Conservation (phyloP, 148 eudicot genomes). For the Silene uniflora region DNA sequence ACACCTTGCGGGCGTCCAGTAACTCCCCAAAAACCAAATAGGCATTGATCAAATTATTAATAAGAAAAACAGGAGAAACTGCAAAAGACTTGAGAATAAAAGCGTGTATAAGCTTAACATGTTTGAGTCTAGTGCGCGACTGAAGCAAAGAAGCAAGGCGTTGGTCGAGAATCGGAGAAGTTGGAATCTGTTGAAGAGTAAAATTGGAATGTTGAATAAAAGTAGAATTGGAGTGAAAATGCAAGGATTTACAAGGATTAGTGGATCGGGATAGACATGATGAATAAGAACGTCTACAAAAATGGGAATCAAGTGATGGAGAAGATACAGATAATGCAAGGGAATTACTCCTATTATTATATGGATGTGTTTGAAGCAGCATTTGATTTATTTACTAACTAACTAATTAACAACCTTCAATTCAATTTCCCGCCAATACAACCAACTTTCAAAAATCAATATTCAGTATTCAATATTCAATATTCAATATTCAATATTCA, state of each 20-base stretch:
- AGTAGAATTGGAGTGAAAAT: background rate
- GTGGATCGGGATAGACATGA: conserved; percentile 9
- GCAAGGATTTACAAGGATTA: background rate
- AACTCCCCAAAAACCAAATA: conserved; percentile 44
- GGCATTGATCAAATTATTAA: conserved; percentile 56
- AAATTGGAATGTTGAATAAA: conserved; percentile 8
- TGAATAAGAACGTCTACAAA: conserved; percentile 2
- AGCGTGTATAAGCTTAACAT: conserved; percentile 44
- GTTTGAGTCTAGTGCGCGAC: conserved; percentile 34
- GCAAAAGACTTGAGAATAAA: conserved; percentile 36
- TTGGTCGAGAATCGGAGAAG: background rate
- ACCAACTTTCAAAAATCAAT: too few species aligned
- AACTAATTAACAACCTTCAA: background rate
- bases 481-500: background rate
- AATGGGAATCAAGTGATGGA: background rate
- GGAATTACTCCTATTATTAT: too few species aligned
- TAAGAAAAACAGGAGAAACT: conserved; percentile 27
- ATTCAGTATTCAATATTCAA: too few species aligned
- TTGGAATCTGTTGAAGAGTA: background rate
- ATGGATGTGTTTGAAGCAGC: conserved; percentile 17
- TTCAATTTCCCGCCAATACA: background rate
- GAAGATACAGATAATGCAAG: conserved; percentile 1
- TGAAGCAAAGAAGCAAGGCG: conserved; percentile 38
- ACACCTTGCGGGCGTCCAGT: conserved; percentile 59
- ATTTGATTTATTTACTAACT: background rate